A percentile compares a stretch with the other conserved stretches of the same genome.
These are phyloP conservation scores for Epichloe festucae DNA, from an alignment of 2,329 filamentous ascomycete genomes.

Conservation along the genomic window DNA sequence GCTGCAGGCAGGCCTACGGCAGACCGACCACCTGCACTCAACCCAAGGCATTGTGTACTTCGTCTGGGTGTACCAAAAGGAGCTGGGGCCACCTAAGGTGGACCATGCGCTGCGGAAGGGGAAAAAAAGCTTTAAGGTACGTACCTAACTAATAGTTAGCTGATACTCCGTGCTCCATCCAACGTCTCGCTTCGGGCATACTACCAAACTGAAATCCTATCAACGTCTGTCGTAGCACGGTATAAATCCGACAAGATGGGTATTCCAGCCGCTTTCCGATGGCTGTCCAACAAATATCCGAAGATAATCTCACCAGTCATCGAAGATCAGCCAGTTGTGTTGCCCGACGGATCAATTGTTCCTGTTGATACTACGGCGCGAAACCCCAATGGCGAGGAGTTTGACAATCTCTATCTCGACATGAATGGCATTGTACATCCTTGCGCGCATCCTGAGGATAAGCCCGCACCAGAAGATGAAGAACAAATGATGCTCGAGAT, in stretches of 20 bases:
- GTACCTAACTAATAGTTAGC: no score
- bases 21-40: no score
- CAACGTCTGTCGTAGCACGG: background rate
- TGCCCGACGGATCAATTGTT: conserved; percentile 69
- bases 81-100: no score
- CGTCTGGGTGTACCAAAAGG: no score
- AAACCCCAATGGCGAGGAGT: conserved; percentile 95
- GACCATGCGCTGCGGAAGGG: no score
- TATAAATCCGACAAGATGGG: conserved; percentile 47
- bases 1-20: no score
- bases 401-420: conserved; percentile 95
- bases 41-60: no score
- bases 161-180: no score
- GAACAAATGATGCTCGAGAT: conserved; percentile 99
- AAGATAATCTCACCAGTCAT: conserved; percentile 91
- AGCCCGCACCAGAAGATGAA: conserved; percentile 80
- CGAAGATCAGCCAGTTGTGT: conserved; percentile 68
- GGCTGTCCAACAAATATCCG: conserved; percentile 92
- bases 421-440: conserved; percentile 99
- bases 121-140: no score
- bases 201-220: background rate
- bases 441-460: conserved; percentile 93
- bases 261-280: conserved; percentile 90
- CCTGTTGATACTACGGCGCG: conserved; percentile 73
- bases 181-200: no score